Evolutionary conservation across 768 basidiomycete genomes (phyloP).

Genomic region (Termitomyces sp.): DNA sequence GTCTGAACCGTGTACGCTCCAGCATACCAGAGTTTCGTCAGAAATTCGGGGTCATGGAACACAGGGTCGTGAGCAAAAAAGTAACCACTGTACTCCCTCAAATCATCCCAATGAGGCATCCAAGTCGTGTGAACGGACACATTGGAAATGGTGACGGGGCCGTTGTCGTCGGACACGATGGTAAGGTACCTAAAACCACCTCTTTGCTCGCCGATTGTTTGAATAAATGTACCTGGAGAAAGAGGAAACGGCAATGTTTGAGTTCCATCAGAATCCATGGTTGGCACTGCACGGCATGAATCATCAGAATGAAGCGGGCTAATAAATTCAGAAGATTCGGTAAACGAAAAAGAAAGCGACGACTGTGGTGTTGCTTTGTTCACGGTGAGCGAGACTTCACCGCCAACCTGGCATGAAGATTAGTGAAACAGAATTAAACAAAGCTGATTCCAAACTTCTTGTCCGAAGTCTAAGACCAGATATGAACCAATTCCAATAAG

Average conservation of each 20-base stretch:
- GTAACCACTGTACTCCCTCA: slow-evolving; percentile 41
- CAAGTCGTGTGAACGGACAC: slow-evolving; percentile 38
- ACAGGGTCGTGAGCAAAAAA: slow-evolving; percentile 36
- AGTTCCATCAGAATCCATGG: slow-evolving; percentile 27
- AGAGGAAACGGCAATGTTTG: slow-evolving; percentile 25
- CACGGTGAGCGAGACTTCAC: slow-evolving; percentile 24
- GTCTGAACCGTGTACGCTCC: slow-evolving; percentile 52
- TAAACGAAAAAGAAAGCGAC: slow-evolving; percentile 40
- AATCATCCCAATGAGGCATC: slow-evolving; percentile 42
- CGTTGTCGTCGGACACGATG: slow-evolving; percentile 31
- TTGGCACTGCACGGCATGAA: slow-evolving; percentile 20
- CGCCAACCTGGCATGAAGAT: slow-evolving; percentile 21
- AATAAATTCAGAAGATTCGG: slow-evolving; percentile 44
- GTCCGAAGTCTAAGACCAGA: slow-evolving; percentile 33
- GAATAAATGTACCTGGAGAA: slow-evolving; percentile 22
- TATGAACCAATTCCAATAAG: slow-evolving; percentile 25
- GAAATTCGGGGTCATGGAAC: slow-evolving; percentile 37
- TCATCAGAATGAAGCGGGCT: slow-evolving; percentile 37
- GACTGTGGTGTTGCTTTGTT: slow-evolving; percentile 21
- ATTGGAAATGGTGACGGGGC: slow-evolving; percentile 34
- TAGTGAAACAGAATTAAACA: not conserved
- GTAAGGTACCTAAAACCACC: slow-evolving; percentile 46
- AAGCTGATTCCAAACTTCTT: slow-evolving; percentile 22
- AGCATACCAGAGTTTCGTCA: slow-evolving; percentile 50
- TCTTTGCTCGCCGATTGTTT: slow-evolving; percentile 31